Percentiles rank a stretch among this genome's conserved stretches.
Evolutionary conservation across 495 filamentous ascomycete species (phyloP).

Genomic region (Penicilliopsis zonata): DNA sequence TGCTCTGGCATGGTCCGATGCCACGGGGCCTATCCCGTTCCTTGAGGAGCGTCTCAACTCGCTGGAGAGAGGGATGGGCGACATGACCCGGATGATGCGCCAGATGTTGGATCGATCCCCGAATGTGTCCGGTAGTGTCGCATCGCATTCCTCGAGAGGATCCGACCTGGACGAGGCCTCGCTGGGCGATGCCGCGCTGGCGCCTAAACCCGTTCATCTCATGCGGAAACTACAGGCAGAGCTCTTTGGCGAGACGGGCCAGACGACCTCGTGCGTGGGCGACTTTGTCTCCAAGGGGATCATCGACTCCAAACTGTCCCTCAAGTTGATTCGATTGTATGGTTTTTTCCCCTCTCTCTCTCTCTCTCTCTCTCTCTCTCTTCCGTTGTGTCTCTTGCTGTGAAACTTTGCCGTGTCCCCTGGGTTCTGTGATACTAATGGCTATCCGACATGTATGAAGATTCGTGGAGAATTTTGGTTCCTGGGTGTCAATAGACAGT

Average conservation of each 20-base stretch:
- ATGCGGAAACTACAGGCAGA: slow-evolving; percentile 26
- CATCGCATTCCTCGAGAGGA: slow-evolving; percentile 8
- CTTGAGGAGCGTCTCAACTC: slow-evolving; percentile 28
- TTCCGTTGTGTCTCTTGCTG: too few species aligned
- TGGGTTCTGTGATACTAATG: slow-evolving; percentile 3
- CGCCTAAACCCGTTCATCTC: slow-evolving; percentile 22
- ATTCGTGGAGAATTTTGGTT: slow-evolving; percentile 26
- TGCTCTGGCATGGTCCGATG: slow-evolving; percentile 21
- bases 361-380: background rate
- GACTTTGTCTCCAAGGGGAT: slow-evolving; percentile 21
- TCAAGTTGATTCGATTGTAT: slow-evolving; percentile 26
- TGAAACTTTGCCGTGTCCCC: too few species aligned
- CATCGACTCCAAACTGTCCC: slow-evolving; percentile 22
- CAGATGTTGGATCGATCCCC: slow-evolving; percentile 23
- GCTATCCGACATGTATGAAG: slow-evolving; percentile 6
- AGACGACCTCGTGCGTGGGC: slow-evolving; percentile 14
- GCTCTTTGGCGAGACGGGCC: slow-evolving; percentile 19
- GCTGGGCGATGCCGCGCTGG: slow-evolving; percentile 11
- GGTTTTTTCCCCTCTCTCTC: background rate
- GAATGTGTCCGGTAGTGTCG: slow-evolving; percentile 7
- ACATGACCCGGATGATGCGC: slow-evolving; percentile 27
- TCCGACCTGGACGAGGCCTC: slow-evolving; percentile 15
- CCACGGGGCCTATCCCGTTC: slow-evolving; percentile 16
- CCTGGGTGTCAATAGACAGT: slow-evolving; percentile 24
- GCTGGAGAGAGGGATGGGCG: slow-evolving; percentile 25